These are phyloP conservation scores for Zhuliangozyma blackwelliae DNA, from an alignment of 1,139 yeast species.

Conservation along the genomic window DNA sequence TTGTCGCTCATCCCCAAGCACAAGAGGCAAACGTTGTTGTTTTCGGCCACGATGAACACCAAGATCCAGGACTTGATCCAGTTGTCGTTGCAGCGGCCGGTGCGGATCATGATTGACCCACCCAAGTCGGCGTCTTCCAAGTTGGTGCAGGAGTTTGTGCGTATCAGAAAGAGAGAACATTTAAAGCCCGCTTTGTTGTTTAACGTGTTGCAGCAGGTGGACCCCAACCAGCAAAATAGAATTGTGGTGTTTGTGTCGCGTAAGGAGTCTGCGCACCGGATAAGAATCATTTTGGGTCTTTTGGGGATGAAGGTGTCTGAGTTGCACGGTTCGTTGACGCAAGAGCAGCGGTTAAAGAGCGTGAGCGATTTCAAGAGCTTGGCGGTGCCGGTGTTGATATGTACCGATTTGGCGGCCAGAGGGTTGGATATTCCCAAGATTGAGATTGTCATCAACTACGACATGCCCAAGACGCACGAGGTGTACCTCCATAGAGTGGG, in stretches of 20 bases:
- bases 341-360: constrained; percentile 88
- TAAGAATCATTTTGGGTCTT: constrained; percentile 81
- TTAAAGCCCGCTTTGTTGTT: constrained; percentile 79
- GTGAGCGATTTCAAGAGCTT: constrained; percentile 78
- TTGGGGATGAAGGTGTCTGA: constrained; percentile 87
- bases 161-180: constrained; percentile 85
- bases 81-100: constrained; percentile 83
- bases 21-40: constrained; percentile 87
- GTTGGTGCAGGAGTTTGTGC: constrained; percentile 85
- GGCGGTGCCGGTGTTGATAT: constrained; percentile 79
- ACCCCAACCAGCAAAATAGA: constrained; percentile 58
- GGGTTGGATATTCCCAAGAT: constrained; percentile 98
- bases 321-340: constrained; percentile 89
- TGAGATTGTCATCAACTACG: constrained; percentile 88
- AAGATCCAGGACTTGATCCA: constrained; percentile 84
- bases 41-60: constrained; percentile 97
- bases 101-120: constrained; percentile 92
- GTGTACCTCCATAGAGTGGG: constrained; percentile 96
- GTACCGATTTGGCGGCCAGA: constrained; percentile 98
- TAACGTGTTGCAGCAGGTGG: constrained; percentile 63
- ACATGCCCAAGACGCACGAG: constrained; percentile 91
- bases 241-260: constrained; percentile 87
- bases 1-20: constrained; percentile 75
- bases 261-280: constrained; percentile 83
- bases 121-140: constrained; percentile 90